Conservation (phyloP, 352 stramenopile species). For the Phytophthora rubi region DNA sequence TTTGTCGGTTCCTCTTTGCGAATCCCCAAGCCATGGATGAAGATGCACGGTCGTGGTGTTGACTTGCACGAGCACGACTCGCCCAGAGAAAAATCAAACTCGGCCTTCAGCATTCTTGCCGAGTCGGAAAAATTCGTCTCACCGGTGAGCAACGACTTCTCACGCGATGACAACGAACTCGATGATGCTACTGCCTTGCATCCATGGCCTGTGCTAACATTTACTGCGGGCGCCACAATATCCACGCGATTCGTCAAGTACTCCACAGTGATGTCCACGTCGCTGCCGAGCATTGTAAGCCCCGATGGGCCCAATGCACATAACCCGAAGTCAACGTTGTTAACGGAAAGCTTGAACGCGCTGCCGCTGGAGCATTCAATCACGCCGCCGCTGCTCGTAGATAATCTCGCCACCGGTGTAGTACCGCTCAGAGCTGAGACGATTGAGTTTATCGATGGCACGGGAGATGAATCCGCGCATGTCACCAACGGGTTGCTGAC, state of each 20-base stretch:
- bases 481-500: not conserved
- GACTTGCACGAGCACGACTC: conserved; percentile 23
- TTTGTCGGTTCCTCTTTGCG: conserved; percentile 17
- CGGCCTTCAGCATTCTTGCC: conserved; percentile 6
- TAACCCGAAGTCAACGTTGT: conserved; percentile 17
- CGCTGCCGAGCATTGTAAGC: conserved; percentile 17
- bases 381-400: not conserved
- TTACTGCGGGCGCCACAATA: not conserved
- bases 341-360: conserved; percentile 13
- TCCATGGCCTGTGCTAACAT: not conserved
- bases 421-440: not conserved
- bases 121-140: not conserved
- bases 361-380: conserved; percentile 8
- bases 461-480: conserved; percentile 5
- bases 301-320: conserved; percentile 15
- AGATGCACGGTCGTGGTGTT: conserved; percentile 20
- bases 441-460: conserved; percentile 20
- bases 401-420: conserved; percentile 6
- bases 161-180: conserved; percentile 13
- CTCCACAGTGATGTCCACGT: conserved; percentile 23
- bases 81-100: conserved; percentile 1
- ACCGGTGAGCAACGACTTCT: conserved; percentile 25
- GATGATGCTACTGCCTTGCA: conserved; percentile 3
- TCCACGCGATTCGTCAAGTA: conserved; percentile 6
- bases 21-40: conserved; percentile 46